Evolutionary conservation across 2,329 filamentous ascomycete species (phyloP).

Genomic region (Rhynchosporium graminicola): DNA sequence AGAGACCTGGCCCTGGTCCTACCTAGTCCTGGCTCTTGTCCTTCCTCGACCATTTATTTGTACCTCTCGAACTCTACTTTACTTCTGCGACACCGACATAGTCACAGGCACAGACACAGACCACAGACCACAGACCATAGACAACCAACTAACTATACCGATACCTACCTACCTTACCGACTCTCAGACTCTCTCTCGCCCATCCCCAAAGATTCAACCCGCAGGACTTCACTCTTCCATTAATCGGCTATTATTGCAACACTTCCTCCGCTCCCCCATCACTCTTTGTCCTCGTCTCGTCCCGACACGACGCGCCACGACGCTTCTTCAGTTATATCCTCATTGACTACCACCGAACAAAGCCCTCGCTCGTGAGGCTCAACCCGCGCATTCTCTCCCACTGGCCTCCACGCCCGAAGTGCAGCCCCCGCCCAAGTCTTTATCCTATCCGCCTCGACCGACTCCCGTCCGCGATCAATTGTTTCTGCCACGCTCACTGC

Average conservation of each 20-base stretch:
- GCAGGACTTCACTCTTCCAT: not conserved
- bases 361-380: not conserved
- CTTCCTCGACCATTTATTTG: not conserved
- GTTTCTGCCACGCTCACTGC: conserved; percentile 7
- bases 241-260: not conserved
- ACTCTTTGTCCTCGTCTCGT: not conserved
- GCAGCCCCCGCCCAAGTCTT: not conserved
- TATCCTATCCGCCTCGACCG: not conserved
- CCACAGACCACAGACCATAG: not conserved
- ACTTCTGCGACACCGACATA: conserved; percentile 5
- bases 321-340: conserved; percentile 27
- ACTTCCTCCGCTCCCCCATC: not conserved
- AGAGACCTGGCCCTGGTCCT: no score
- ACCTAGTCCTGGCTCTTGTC: no score
- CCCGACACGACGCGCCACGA: conserved; percentile 10
- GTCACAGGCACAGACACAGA: not conserved
- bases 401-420: not conserved
- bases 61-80: not conserved
- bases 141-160: not conserved
- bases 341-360: conserved; percentile 2
- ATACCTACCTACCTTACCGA: no score
- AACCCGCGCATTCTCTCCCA: not conserved
- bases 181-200: not conserved
- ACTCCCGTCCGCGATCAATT: conserved; percentile 12
- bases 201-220: conserved; percentile 1